phyloP scores from a whole-genome alignment of 2,329 filamentous ascomycete species.

The Talaromyces sp. region DNA sequence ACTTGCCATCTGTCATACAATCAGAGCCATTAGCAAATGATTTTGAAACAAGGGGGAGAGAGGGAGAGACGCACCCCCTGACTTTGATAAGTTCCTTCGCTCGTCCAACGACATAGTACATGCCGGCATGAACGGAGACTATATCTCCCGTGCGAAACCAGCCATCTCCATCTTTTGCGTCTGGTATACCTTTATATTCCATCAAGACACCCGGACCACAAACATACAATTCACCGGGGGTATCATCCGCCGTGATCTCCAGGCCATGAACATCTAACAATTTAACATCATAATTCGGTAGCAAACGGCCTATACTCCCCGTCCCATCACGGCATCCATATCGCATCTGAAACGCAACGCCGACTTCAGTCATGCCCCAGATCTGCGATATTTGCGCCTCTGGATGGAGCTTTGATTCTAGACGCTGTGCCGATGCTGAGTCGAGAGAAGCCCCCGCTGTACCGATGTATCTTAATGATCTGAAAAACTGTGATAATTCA shows the following conservation, averaged over 20 bases:
- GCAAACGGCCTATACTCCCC: slow-evolving; percentile 49
- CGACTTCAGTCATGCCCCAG: slow-evolving; percentile 58
- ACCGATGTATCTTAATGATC: slow-evolving; percentile 46
- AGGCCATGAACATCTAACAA: slow-evolving; percentile 37
- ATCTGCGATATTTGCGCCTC: slow-evolving; percentile 48
- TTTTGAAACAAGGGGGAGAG: not conserved
- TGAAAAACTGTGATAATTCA: slow-evolving; percentile 33
- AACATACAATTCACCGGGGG: slow-evolving; percentile 45
- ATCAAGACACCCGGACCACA: slow-evolving; percentile 38
- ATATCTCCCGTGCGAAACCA: slow-evolving; percentile 49
- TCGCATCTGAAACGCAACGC: slow-evolving; percentile 44
- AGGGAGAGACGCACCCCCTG: slow-evolving; percentile 34
- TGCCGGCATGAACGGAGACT: slow-evolving; percentile 36
- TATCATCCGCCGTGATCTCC: slow-evolving; percentile 30
- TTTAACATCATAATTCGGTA: slow-evolving; percentile 43
- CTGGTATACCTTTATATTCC: slow-evolving; percentile 38
- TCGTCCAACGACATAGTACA: slow-evolving; percentile 43
- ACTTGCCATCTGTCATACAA: slow-evolving; percentile 46
- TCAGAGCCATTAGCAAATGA: not conserved
- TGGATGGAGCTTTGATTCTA: slow-evolving; percentile 42
- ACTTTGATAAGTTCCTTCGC: slow-evolving; percentile 51
- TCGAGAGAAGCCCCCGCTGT: slow-evolving; percentile 54
- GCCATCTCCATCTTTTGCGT: slow-evolving; percentile 38
- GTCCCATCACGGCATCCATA: slow-evolving; percentile 42
- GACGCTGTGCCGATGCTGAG: slow-evolving; percentile 39